A percentile compares a stretch with the other conserved stretches of the same genome.
Evolutionary conservation across 306 rosid genomes (phyloP).

Genomic region (Lathyrus sativus): DNA sequence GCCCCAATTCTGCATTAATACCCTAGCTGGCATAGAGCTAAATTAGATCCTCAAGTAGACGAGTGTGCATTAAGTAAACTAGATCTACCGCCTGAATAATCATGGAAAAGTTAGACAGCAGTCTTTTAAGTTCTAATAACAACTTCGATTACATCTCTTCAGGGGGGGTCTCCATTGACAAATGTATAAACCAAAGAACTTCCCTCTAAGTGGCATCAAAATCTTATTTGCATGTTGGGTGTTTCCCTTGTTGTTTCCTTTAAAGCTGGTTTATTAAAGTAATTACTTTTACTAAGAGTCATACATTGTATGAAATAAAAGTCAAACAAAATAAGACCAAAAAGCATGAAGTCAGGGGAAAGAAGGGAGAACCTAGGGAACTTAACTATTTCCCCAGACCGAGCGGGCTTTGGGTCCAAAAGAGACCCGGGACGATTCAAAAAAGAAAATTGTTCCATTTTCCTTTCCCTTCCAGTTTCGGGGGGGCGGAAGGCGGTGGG

Average conservation of each 20-base stretch:
- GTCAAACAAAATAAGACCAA: too few relatives aligned
- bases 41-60: background rate
- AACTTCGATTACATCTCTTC: background rate
- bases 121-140: background rate
- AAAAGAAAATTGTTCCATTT: too few relatives aligned
- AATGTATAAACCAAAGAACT: background rate
- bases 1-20: background rate
- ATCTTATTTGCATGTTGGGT: background rate
- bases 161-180: background rate
- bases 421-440: background rate
- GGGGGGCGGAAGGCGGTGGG: too few relatives aligned
- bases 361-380: too few relatives aligned
- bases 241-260: background rate
- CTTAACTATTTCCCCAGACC: too few relatives aligned
- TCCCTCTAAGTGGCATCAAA: background rate
- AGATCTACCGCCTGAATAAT: background rate
- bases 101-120: background rate
- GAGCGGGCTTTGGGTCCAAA: background rate
- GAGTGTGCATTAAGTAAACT: background rate
- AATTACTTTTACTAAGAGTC: background rate
- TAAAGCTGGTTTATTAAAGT: background rate
- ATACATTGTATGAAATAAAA: too few relatives aligned
- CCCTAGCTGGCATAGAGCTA: background rate
- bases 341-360: too few relatives aligned
- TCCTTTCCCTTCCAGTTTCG: too few relatives aligned